These are phyloP conservation scores for Jaminaea rosea DNA, from an alignment of 1,284 basidiomycete genomes.

Conservation along the genomic window DNA sequence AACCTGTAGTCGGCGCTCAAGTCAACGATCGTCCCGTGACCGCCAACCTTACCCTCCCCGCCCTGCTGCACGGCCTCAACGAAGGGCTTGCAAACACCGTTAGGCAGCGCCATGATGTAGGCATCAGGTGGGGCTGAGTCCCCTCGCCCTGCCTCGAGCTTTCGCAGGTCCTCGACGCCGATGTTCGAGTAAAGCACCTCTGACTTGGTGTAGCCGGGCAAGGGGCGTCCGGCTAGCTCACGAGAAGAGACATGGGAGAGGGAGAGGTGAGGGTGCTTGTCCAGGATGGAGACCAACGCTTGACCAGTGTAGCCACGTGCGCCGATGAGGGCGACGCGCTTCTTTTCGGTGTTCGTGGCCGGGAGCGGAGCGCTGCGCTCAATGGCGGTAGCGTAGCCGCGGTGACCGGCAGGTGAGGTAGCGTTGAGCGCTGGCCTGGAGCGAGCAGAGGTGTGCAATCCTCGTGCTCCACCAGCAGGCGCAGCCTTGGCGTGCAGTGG, in stretches of 20 bases:
- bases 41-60: constrained; percentile 56
- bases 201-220: constrained; percentile 75
- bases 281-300: constrained; percentile 74
- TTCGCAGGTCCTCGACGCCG: constrained; percentile 39
- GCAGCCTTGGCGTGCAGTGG: constrained; percentile 72
- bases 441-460: constrained; percentile 42
- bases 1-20: constrained; percentile 92
- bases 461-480: constrained; percentile 48
- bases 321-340: constrained; percentile 88
- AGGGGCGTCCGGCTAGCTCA: constrained; percentile 73
- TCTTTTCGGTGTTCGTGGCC: constrained; percentile 58
- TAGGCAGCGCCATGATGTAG: constrained; percentile 83
- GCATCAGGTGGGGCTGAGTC: constrained; percentile 43
- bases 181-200: constrained; percentile 53
- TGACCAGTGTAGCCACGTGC: constrained; percentile 94
- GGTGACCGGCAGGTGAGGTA: constrained; percentile 50
- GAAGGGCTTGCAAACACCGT: constrained; percentile 92
- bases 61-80: constrained; percentile 84
- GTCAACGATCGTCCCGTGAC: constrained; percentile 65
- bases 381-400: constrained; percentile 52
- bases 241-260: constrained; percentile 93
- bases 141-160: constrained; percentile 40
- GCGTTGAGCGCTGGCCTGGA: constrained; percentile 49
- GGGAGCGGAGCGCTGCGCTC: constrained; percentile 48
- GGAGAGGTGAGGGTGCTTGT: constrained; percentile 73